Evolutionary conservation across 2,329 filamentous ascomycete species (phyloP), one percentile per base, ranked within the genome.

Genomic region (Curvularia verruculosa): DNA sequence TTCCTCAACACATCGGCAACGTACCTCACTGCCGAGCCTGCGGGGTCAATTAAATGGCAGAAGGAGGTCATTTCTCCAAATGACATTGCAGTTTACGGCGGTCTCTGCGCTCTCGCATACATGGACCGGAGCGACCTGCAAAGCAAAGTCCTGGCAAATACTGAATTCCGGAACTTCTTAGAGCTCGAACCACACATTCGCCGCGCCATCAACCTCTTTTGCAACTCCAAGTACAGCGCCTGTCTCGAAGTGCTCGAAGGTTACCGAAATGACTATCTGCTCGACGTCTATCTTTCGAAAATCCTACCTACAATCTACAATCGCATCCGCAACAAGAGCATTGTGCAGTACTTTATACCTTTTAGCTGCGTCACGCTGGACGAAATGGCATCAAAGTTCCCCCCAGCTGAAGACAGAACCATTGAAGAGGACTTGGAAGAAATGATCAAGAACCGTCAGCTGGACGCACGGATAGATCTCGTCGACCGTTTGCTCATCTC

Each of bases 141-240:
- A 74, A 80, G 78, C 5, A 82, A 82, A 6, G 92, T 98, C 2
- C 84, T 99, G 0, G 91, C 95, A 36, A 96, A 92, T 52, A 94
- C 89, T 71, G 80, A 83, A 10, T 99, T 99, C 80, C 89, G 95
- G 50, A 87, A 85, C 44, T 96, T 95, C 72, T 84, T 99, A 13
- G 95, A 98, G 75, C 84, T 96, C 0, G 95, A 98, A 77, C 92
- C 94, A 3, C 94, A 98, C 70, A 90, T 99, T 60, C 90, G 95
- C 62, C 93, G 93, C 56, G 94, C 95, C 12, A 90, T 99, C 66
- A 86, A 86, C 7, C 88, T 91, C 73, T 99, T 97, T 79, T 91
- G 94, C 67, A 92, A 90, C 65, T 92, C 91, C 59, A 91, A 96
- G 68, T 99, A 97, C 77, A 89, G 90, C 9, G 85, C 85, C 41